phyloP scores from a whole-genome alignment of 2,329 filamentous ascomycete species.

The Thermothelomyces thermophilus region DNA sequence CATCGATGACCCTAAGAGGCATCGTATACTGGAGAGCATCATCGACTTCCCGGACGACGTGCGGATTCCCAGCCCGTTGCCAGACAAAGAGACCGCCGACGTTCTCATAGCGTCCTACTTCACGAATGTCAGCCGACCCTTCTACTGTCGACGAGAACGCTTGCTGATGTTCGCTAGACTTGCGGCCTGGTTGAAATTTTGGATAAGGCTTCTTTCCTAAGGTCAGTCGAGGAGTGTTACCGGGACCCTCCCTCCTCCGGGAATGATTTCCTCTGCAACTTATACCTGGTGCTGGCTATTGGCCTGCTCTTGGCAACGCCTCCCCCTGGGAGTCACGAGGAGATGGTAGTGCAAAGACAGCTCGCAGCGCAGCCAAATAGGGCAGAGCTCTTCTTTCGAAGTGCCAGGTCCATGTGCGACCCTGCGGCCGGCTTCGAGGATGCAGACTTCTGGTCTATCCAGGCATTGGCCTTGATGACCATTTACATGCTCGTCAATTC shows the following conservation, averaged over 20 bases:
- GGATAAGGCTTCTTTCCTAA: constrained; percentile 43
- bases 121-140: constrained; percentile 42
- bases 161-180: constrained; percentile 37
- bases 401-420: constrained; percentile 47
- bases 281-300: constrained; percentile 58
- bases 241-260: constrained; percentile 44
- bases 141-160: neutral
- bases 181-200: constrained; percentile 56
- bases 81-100: constrained; percentile 47
- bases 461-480: constrained; percentile 57
- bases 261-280: constrained; percentile 48
- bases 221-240: constrained; percentile 47
- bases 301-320: constrained; percentile 54
- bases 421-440: constrained; percentile 49
- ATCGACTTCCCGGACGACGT: constrained; percentile 40
- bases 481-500: constrained; percentile 57
- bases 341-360: constrained; percentile 45
- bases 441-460: constrained; percentile 58
- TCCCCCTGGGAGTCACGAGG: constrained; percentile 41
- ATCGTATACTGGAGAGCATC: constrained; percentile 51
- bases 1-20: constrained; percentile 49
- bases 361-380: constrained; percentile 42
- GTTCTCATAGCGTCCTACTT: constrained; percentile 55
- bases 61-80: constrained; percentile 46
- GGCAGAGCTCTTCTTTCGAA: constrained; percentile 57